These are phyloP conservation scores for Cladosporium cucumerinum DNA, from an alignment of 2,329 filamentous ascomycete species.

Conservation along the genomic window DNA sequence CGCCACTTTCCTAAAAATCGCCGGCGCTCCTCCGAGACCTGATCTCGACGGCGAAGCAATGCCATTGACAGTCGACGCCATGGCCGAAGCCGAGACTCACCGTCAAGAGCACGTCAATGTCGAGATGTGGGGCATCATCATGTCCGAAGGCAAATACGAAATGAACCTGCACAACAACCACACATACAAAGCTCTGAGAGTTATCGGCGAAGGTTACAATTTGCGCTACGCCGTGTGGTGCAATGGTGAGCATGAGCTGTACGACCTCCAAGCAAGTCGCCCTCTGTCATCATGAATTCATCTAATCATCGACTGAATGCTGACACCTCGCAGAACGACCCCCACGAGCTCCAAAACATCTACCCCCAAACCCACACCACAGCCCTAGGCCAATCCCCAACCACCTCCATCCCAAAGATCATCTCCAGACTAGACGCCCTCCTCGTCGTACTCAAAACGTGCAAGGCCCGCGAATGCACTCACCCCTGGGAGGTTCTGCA, in stretches of 20 bases:
- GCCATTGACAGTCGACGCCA: constrained; percentile 28
- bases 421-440: constrained; percentile 33
- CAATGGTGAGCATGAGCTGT: constrained; percentile 63
- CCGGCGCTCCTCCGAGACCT: constrained; percentile 22
- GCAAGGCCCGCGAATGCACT: constrained; percentile 30
- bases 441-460: constrained; percentile 35
- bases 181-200: constrained; percentile 32
- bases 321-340: neutral
- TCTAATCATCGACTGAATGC: neutral
- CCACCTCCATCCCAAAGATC: constrained; percentile 11
- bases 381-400: neutral
- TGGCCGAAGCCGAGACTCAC: constrained; percentile 16
- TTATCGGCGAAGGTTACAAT: constrained; percentile 46
- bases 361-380: constrained; percentile 20
- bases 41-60: constrained; percentile 36
- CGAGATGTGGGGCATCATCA: constrained; percentile 39
- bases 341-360: constrained; percentile 26
- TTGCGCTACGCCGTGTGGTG: constrained; percentile 69
- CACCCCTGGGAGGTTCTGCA: constrained; percentile 35
- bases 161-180: constrained; percentile 24
- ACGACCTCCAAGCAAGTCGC: constrained; percentile 42
- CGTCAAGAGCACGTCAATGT: constrained; percentile 38
- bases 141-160: constrained; percentile 31
- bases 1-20: constrained; percentile 36
- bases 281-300: neutral